Evolutionary conservation across 2,329 filamentous ascomycete species (phyloP), one percentile per base, ranked within the genome.

Genomic region (Venturiaceae sp.): DNA sequence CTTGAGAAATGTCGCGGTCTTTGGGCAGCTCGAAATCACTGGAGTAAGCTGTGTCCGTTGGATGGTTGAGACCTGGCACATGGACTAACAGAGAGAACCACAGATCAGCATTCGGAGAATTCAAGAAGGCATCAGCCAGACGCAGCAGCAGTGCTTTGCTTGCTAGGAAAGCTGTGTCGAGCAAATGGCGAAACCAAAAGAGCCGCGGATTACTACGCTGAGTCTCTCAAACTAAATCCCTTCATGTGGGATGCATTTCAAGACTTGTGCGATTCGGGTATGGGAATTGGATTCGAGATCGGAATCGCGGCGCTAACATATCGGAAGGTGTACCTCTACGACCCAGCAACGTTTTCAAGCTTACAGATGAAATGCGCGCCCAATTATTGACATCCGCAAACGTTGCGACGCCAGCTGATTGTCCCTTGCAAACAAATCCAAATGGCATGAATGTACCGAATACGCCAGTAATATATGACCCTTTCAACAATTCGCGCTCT

Each of bases 201-300:
- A 71, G 92, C 94, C 7, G 84, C 92, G 16, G 83, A 88, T 63
- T 90, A 84, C 70, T 97, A 94, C 68, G 90, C 95, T 64, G 90
- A 95, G 61, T 84, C 92, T 5, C 76, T 99, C 66, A 95, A 92
- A 73, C 72, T 85, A 58, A 99, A 97, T 67, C 92, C 94, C 1
- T 92, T 97, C 72, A 94, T 96, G 83, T 99, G 94, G 94, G 94
- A 99, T 77, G 92, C 92, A 0, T 97, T 97, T 66, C 85, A 86
- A 23, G 87, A 84, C 16, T 80, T 99, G 7, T 96, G 92, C 69
- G 91, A 96, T 68, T 89, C 83, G 46, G 84, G 83, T 75, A 70
- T 66, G 71, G 63, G 52, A 11, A 59, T 60, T 37, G 23, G 53
- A 19, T 34, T 8, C 8, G 13, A 9, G n/a, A 3, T 16, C 19